A percentile compares a stretch with the other conserved stretches of the same genome.
phyloP scores from a whole-genome alignment of 2,329 filamentous ascomycete genomes.

The Aureobasidium sp. region DNA sequence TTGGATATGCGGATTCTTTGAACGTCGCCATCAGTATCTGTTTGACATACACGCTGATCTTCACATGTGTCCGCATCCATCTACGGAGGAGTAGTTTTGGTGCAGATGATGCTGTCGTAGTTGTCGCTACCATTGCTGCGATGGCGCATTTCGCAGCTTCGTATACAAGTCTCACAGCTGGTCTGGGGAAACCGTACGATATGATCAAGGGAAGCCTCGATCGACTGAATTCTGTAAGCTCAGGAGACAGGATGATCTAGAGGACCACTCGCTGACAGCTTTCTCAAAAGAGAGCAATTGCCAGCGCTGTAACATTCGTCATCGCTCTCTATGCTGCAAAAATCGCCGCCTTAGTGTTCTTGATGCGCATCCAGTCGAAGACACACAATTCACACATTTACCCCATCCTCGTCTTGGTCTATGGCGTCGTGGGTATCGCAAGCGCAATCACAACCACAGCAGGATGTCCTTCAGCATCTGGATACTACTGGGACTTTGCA shows the following conservation, averaged over 20 bases:
- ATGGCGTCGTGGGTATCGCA: slow-evolving; percentile 20
- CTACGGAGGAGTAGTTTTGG: slow-evolving; percentile 23
- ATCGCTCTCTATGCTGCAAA: slow-evolving; percentile 23
- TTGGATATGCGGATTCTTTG: slow-evolving; percentile 20
- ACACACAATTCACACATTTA: slow-evolving; percentile 12
- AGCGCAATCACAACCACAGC: slow-evolving; percentile 22
- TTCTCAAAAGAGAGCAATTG: slow-evolving; percentile 19
- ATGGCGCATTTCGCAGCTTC: slow-evolving; percentile 21
- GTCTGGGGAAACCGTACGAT: slow-evolving; percentile 21
- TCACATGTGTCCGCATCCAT: slow-evolving; percentile 21
- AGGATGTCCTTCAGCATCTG: slow-evolving; percentile 18
- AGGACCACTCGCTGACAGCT: not conserved
- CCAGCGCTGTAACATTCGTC: slow-evolving; percentile 22
- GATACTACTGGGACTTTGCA: slow-evolving; percentile 19
- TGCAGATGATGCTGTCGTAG: slow-evolving; percentile 22
- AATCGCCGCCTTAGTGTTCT: slow-evolving; percentile 24
- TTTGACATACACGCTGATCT: slow-evolving; percentile 23
- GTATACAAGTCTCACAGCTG: slow-evolving; percentile 21
- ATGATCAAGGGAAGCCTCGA: slow-evolving; percentile 14
- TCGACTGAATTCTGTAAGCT: slow-evolving; percentile 19
- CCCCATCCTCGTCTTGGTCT: slow-evolving; percentile 17
- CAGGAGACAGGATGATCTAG: no score
- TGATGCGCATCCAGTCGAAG: slow-evolving; percentile 19
- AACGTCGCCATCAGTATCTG: slow-evolving; percentile 24
- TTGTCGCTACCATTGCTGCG: slow-evolving; percentile 20